A percentile compares a stretch with the other conserved stretches of the same genome.
Conservation (phyloP, 2,329 filamentous ascomycete genomes). For the Pleoardoris graminearum region DNA sequence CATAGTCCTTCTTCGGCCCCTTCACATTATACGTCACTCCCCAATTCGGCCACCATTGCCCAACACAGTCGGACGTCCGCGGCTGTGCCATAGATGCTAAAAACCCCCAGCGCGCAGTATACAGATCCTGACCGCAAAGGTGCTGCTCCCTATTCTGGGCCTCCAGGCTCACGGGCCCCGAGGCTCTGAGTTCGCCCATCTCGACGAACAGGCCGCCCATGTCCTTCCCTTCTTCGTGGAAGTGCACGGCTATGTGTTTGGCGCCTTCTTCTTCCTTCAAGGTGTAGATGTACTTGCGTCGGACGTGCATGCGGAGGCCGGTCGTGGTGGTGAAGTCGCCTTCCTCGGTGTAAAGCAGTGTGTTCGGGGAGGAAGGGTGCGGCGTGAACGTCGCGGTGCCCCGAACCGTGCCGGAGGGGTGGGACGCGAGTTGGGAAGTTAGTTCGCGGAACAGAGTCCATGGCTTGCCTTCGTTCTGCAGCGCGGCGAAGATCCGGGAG, state of each 20-base stretch:
- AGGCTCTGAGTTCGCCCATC: slow-evolving; percentile 55
- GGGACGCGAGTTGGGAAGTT: slow-evolving; percentile 57
- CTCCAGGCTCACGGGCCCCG: background rate
- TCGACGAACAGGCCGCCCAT: slow-evolving; percentile 76
- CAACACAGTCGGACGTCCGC: too few species aligned
- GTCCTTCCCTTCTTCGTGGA: slow-evolving; percentile 20
- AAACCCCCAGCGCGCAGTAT: slow-evolving; percentile 72
- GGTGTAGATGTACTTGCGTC: slow-evolving; percentile 71
- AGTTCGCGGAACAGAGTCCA: slow-evolving; percentile 68
- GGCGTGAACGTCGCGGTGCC: slow-evolving; percentile 68
- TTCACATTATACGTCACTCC: slow-evolving; percentile 45
- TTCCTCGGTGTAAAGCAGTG: slow-evolving; percentile 54
- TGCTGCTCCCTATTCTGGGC: slow-evolving; percentile 65
- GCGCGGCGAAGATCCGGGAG: background rate
- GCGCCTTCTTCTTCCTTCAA: slow-evolving; percentile 51
- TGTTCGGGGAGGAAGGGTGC: background rate
- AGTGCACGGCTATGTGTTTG: slow-evolving; percentile 15
- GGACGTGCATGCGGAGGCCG: slow-evolving; percentile 61
- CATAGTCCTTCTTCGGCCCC: slow-evolving; percentile 49
- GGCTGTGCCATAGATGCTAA: too few species aligned
- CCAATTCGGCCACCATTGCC: slow-evolving; percentile 31
- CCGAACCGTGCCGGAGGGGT: slow-evolving; percentile 67
- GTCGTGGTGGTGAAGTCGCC: slow-evolving; percentile 64
- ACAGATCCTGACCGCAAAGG: slow-evolving; percentile 72
- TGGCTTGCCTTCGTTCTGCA: slow-evolving; percentile 24